Evolutionary conservation across 2,329 filamentous ascomycete species (phyloP), one percentile per base, ranked within the genome.

Genomic region (Alternaria novae-zelandiae): DNA sequence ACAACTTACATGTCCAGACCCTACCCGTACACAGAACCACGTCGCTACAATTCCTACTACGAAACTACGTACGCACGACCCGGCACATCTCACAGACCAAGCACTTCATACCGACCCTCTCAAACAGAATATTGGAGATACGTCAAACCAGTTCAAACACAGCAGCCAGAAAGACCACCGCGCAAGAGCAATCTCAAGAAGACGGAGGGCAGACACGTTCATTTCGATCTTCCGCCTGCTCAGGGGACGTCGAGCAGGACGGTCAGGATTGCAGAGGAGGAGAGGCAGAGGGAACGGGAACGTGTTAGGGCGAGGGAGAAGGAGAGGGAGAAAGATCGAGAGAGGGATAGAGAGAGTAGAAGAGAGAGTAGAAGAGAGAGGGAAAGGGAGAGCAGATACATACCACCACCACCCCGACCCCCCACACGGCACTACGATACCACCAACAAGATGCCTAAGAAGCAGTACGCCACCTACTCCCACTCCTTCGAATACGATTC

Each of bases 121-220:
- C 41, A 59, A 20, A 62, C 47, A 20, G 21, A 28, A 4, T 30
- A 30, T 25, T 30, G 55, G 41, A 58, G 26, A 36, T 23, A 54
- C 28, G 7, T 11, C 25, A 44, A 23, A 20, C 59, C 21, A 17
- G 55, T 15, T 7, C 28, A 25, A 5, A 20, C 17, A 17, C 44
- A 23, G 23, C 60, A 59, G 21, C 20, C 50, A 17, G 30, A 46
- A 0, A 45, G 9, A 17, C 5, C 13, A 5, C 25, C 56, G 23
- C 30, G 32, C 12, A 63, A 36, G 50, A 49, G 30, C 9, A 36
- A 10, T 21, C 25, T 49, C 17, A 63, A 55, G n/a, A 53, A 49
- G 17, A 50, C 43, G 56, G 58, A 43, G 21, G 30, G 11, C 57
- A 63, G 44, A 54, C 63, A 53, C 63, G 54, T 59, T 13, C 63